Evolutionary conservation across 306 rosid species (phyloP).

Genomic region (Citrullus mucosospermus): DNA sequence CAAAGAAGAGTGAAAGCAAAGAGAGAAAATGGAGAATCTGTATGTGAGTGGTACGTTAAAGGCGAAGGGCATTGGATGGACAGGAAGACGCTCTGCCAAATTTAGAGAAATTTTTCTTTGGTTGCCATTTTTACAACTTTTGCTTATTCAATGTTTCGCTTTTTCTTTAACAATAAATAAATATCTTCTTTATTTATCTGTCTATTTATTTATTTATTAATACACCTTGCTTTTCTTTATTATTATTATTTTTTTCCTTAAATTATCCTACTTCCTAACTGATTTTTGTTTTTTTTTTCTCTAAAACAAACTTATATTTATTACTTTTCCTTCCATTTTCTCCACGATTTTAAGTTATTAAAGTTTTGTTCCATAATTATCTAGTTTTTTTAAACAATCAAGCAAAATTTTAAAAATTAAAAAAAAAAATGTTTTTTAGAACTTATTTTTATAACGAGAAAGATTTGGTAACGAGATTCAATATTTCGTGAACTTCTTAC

Average conservation of each 20-base stretch:
- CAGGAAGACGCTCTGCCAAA: slow-evolving; percentile 22
- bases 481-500: no score
- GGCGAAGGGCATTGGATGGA: slow-evolving; percentile 38
- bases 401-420: no score
- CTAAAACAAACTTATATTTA: no score
- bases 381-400: no score
- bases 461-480: no score
- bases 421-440: no score
- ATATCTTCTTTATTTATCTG: neutral
- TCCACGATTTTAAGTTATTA: no score
- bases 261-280: neutral
- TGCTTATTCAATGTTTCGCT: slow-evolving; percentile 2
- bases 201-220: neutral
- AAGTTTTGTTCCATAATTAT: no score
- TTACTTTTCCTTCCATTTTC: no score
- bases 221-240: neutral
- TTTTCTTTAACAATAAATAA: neutral
- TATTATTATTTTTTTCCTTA: neutral
- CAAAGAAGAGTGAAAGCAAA: neutral
- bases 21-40: slow-evolving; percentile 53
- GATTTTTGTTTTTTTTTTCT: no score
- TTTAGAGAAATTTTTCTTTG: slow-evolving; percentile 13
- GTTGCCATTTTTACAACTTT: slow-evolving; percentile 10
- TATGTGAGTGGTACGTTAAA: slow-evolving; percentile 28
- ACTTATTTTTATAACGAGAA: no score